Percentiles rank a stretch among this genome's conserved stretches.
These are phyloP conservation scores for Wickerhamiella pararugosa DNA, from an alignment of 1,139 yeast genomes.

Conservation along the genomic window DNA sequence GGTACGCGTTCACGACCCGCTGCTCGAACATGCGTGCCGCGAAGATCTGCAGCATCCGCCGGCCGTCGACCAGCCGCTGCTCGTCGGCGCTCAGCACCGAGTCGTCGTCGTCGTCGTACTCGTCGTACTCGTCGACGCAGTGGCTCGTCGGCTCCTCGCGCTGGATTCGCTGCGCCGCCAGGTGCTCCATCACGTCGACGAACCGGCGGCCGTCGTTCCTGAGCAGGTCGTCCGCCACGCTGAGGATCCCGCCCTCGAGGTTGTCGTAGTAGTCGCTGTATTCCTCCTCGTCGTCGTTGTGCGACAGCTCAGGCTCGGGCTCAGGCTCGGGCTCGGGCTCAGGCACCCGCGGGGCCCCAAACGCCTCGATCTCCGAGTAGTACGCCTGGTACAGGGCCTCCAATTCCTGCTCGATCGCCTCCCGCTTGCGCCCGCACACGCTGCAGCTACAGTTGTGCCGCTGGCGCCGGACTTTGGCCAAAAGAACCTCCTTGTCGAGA, in stretches of 20 bases:
- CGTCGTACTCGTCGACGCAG: slow-evolving; percentile 4
- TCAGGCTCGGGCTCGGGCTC: neutral
- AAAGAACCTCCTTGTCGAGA: slow-evolving; percentile 56
- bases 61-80: slow-evolving; percentile 59
- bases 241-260: slow-evolving; percentile 30
- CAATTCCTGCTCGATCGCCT: slow-evolving; percentile 64
- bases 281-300: slow-evolving; percentile 7
- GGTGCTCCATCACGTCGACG: slow-evolving; percentile 61
- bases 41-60: slow-evolving; percentile 59
- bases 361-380: slow-evolving; percentile 27
- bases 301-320: slow-evolving; percentile 7
- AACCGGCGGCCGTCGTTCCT: slow-evolving; percentile 62
- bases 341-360: slow-evolving; percentile 7
- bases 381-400: slow-evolving; percentile 54
- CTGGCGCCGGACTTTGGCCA: slow-evolving; percentile 47
- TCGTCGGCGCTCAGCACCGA: slow-evolving; percentile 33
- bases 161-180: slow-evolving; percentile 43
- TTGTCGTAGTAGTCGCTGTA: slow-evolving; percentile 7
- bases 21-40: slow-evolving; percentile 62
- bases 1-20: slow-evolving; percentile 55
- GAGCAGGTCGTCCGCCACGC: slow-evolving; percentile 64
- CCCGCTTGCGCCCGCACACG: slow-evolving; percentile 64
- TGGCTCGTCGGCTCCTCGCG: slow-evolving; percentile 30
- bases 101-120: slow-evolving; percentile 15
- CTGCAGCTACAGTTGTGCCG: slow-evolving; percentile 54